Base-by-base conservation (phyloP, 1,139 yeast genomes). In the Saccharomyces uvarum region DNA sequence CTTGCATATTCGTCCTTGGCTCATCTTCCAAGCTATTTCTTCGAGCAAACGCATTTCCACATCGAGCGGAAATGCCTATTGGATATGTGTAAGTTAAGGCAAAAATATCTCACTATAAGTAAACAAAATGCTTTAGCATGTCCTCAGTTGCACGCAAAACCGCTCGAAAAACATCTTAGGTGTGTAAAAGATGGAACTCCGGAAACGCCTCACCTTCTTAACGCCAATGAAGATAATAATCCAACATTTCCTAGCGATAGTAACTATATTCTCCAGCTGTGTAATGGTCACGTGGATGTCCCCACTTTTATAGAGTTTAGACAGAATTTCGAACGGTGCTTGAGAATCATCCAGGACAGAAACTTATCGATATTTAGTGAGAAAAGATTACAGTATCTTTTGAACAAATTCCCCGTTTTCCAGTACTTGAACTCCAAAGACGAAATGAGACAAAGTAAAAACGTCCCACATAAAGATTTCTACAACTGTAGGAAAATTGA, bases 381-480 rank as follows among this genome's bases (percentile, higher is more conserved):
- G 19, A 54, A 51, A 32, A 42, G 53, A 47, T 21, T 51, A 19
- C n/a, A n/a, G 13, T 54, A 54, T 33, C 33, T 54, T 6, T n/a
- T 11, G n/a, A 38, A 44, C 13, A 48, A 49, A 31, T 54, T 51
- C 31, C 48, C 49, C 16, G 26, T 54, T 21, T 54, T 42, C 38
- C 49, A 41, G 38, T 24, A 52, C 14, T 31, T 54, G 14, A 27
- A 48, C 14, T 38, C 50, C 8, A 54, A 51, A 14, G 31, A 28
- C 26, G 56, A 54, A 32, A 33, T 31, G 8, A n/a, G 9, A 9
- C 49, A 48, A 13, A 48, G 27, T 14, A 51, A 51, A 16, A 31
- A 16, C 32, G 49, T 54, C 8, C 54, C 54, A 46, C 56, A 54
- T 31, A 51, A 41, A 33, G 56, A 54, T 54, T 54, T 54, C 31